phyloP scores from a whole-genome alignment of 2,329 filamentous ascomycete species.

The Furcasterigmium sp. region DNA sequence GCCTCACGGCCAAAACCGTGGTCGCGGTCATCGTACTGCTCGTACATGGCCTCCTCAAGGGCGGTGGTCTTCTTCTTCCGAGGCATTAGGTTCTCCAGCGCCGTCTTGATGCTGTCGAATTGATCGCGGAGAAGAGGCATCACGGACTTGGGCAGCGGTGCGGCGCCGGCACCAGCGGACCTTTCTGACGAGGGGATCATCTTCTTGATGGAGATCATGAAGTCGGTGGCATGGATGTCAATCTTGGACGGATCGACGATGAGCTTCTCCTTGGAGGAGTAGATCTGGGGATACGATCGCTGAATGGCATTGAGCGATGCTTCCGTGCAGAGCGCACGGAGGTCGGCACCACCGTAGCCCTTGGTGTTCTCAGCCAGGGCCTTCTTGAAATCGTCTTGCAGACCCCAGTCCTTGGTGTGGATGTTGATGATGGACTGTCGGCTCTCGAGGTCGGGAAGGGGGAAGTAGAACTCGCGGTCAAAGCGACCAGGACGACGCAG shows the following conservation, averaged over 20 bases:
- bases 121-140: constrained; percentile 76
- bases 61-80: constrained; percentile 83
- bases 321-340: constrained; percentile 91
- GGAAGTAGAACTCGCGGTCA: constrained; percentile 97
- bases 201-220: constrained; percentile 95
- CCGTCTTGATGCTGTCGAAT: constrained; percentile 60
- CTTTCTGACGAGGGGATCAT: constrained; percentile 93
- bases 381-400: constrained; percentile 73
- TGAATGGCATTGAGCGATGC: constrained; percentile 94
- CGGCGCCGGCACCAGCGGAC: constrained; percentile 77
- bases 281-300: constrained; percentile 93
- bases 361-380: constrained; percentile 85
- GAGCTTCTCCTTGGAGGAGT: constrained; percentile 83
- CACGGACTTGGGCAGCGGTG: constrained; percentile 71
- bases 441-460: constrained; percentile 74
- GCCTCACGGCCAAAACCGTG: constrained; percentile 82
- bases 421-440: constrained; percentile 88
- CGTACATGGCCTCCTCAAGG: constrained; percentile 88
- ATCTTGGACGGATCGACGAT: constrained; percentile 83
- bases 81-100: constrained; percentile 73
- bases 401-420: constrained; percentile 89
- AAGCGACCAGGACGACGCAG: constrained; percentile 90
- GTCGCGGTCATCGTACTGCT: constrained; percentile 77
- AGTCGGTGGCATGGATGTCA: constrained; percentile 84
- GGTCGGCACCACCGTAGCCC: constrained; percentile 92